Evolutionary conservation across 1,139 yeast genomes (phyloP).

Genomic region (Schwanniomyces etchellsii): DNA sequence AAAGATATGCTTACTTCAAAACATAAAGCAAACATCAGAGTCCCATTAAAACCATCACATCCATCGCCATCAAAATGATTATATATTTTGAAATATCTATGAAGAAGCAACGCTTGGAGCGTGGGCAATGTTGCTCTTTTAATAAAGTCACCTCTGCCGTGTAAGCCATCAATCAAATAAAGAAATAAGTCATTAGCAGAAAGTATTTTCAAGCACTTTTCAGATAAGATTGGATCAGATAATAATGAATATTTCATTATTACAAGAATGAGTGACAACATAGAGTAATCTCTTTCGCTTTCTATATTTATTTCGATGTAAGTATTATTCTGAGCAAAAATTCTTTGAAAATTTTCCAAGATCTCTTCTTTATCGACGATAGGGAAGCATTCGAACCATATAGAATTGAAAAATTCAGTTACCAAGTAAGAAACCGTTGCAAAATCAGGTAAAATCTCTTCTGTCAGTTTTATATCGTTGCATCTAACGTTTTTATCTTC

Average conservation of each 20-base stretch:
- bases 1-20: conserved; percentile 4
- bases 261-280: conserved; percentile 1
- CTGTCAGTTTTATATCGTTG: not conserved
- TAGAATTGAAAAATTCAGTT: conserved; percentile 1
- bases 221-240: not conserved
- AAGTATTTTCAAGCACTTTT: not conserved
- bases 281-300: not conserved
- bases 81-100: conserved; percentile 4
- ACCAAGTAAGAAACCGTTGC: not conserved
- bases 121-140: conserved; percentile 4
- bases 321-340: conserved; percentile 1
- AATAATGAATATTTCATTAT: conserved; percentile 2
- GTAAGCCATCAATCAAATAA: conserved; percentile 1
- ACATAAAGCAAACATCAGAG: conserved; percentile 5
- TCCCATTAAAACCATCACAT: conserved; percentile 3
- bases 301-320: not conserved
- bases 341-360: not conserved
- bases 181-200: conserved; percentile 1
- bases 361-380: conserved; percentile 2
- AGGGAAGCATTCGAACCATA: conserved; percentile 2
- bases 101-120: conserved; percentile 5
- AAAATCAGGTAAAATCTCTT: conserved; percentile 1
- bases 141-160: conserved; percentile 1
- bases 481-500: not conserved
- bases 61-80: conserved; percentile 7